Base-by-base conservation (phyloP, 176 grass and related monocot genomes). In the Bothriochloa decipiens region DNA sequence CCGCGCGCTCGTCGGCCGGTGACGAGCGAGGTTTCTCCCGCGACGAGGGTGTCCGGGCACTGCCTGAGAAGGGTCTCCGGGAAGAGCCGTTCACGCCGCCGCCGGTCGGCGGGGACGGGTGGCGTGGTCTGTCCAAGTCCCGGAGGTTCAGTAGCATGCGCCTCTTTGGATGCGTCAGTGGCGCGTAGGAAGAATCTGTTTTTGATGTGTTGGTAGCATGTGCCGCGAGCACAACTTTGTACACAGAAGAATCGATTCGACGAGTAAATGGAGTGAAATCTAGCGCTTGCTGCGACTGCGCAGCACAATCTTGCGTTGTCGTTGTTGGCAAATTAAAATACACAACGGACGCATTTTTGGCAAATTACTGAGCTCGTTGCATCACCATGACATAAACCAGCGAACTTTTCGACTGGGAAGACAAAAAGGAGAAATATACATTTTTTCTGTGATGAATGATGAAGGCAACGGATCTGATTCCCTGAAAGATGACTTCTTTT, bases 111-210 rank as follows among this genome's bases (percentile, higher is more conserved):
- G 32, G 43, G 33, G 79, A 28, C 1, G 82, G 74, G 73, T 55
- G 73, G 29, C 63, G 64, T 29, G 32, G 50, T 8, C 5, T 71
- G 70, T 63, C 87, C n/a, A 64, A 41, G 83, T 89, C 82, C 12
- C 23, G 58, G 52, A 70, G 82, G 87, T 55, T 89, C 29, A 25
- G 77, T 6, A 76, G 82, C 77, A 81, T 52, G 76, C 82, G 87
- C 5, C n/a, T 89, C 27, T 39, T 89, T 47, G 82, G 70, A 0
- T 81, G 77, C 82, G 77, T 26, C 50, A 49, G 82, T 76, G 77
- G 82, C 23, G 39, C 63, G 17, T 81, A 75, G 79, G 27, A 20
- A 26, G 77, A 9, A 60, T 23, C 55, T n/a, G 22, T 25, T 5
- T 42, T 42, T 2, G n/a, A 11, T 39, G 39, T 8, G 40, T 1